Base-by-base conservation (phyloP, 192 early-diverging fungal species). In the Diversispora eburnea region DNA sequence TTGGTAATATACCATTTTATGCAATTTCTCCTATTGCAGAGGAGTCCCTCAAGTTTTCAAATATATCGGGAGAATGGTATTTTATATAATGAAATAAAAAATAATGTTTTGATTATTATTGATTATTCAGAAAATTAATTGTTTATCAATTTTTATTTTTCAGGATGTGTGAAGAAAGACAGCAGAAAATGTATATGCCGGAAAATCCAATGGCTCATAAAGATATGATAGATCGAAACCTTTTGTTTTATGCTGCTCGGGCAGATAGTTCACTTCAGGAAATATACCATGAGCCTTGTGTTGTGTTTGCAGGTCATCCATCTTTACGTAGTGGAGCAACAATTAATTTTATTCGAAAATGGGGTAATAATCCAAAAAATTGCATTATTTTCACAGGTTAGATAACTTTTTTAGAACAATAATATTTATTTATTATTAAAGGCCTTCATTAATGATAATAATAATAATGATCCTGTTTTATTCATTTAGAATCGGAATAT, bases 21-120 rank as follows among this genome's bases (percentile, higher is more conserved):
- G 82, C 93, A 66, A 81, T 91, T 4, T 92, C 89, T 5, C 91
- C 92, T 0, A 83, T 93, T 8, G 93, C 92, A 3, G 86, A 94
- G 58, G 86, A 84, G 45, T 87, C 91, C 1, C 78, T 95, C 9
- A 87, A 92, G 74, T 89, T 91, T 78, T 90, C 91, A 20, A 92
- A 90, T 76, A 94, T 95, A 67, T 84, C 87, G 76, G 91, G 91
- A 19, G 92, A 95, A 87, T 95, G 94, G 93, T 90, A 82, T 47
- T 47, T 65, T 51, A 19, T 25, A 2, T 43, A 22, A 43, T 48
- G 25, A 33, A 33, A 2, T 33, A 33, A 2, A 2, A 33, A 33
- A 33, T 33, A 33, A 33, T 33, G 0, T 33, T 33, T 33, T 33
- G 25, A 33, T 33, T 33, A 33, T 33, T 33, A 33, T 33, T 33